Evolutionary conservation across 1,284 basidiomycete genomes (phyloP).

Genomic region (Coniophora puteana): DNA sequence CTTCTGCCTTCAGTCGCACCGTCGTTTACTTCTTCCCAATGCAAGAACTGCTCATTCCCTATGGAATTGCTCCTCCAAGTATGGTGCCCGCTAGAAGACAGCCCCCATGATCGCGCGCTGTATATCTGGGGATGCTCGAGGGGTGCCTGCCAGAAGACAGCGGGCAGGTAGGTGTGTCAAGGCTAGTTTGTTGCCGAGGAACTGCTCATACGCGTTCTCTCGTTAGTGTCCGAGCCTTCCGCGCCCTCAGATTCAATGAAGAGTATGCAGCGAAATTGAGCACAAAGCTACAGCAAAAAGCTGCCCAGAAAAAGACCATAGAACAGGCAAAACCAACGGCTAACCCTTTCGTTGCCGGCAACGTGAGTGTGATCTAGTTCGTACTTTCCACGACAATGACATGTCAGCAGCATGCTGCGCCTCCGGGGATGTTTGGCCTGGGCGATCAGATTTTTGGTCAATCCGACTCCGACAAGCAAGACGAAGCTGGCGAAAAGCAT

Average conservation of each 20-base stretch:
- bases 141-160: constrained; percentile 63
- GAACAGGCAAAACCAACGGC: constrained; percentile 32
- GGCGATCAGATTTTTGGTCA: constrained; percentile 63
- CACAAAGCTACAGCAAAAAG: constrained; percentile 32
- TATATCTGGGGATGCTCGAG: constrained; percentile 79
- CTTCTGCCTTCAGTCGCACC: constrained; percentile 54
- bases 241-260: constrained; percentile 66
- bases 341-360: constrained; percentile 70
- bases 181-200: constrained; percentile 1
- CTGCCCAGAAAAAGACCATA: constrained; percentile 34
- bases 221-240: constrained; percentile 71
- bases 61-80: constrained; percentile 81
- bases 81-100: constrained; percentile 83
- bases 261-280: constrained; percentile 69
- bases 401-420: constrained; percentile 16
- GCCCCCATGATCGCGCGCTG: constrained; percentile 74
- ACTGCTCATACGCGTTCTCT: constrained; percentile 13
- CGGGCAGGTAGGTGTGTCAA: constrained; percentile 57
- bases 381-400: constrained; percentile 9
- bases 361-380: background rate
- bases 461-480: constrained; percentile 12
- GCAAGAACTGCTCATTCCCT: constrained; percentile 63
- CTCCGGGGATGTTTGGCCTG: constrained; percentile 43
- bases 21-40: constrained; percentile 52
- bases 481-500: constrained; percentile 11